Evolutionary conservation across 1,284 basidiomycete genomes (phyloP).

Genomic region (Malassezia slooffiae): DNA sequence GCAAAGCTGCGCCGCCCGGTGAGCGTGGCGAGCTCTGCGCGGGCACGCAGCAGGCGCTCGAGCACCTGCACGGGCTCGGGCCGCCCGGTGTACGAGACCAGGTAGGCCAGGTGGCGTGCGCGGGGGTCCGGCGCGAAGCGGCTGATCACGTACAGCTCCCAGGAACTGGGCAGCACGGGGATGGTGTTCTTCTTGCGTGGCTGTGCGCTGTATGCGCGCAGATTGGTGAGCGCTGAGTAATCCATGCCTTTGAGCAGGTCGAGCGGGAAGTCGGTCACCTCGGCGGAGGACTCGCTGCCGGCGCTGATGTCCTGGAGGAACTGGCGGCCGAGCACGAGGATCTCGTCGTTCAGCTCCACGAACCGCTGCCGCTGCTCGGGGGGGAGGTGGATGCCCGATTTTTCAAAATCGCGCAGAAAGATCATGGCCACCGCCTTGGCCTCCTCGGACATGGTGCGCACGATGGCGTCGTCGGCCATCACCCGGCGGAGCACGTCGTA

Average conservation of each 20-base stretch:
- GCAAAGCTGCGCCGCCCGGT: constrained; percentile 37
- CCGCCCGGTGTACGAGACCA: constrained; percentile 28
- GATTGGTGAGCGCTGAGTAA: constrained; percentile 10
- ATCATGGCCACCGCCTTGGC: constrained; percentile 64
- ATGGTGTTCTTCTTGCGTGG: not conserved
- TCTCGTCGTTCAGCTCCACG: constrained; percentile 79
- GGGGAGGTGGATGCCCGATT: constrained; percentile 84
- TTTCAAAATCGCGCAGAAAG: constrained; percentile 93
- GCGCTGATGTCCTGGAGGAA: constrained; percentile 56
- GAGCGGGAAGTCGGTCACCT: constrained; percentile 19
- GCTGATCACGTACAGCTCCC: constrained; percentile 84
- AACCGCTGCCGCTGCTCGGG: constrained; percentile 66
- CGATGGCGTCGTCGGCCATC: constrained; percentile 40
- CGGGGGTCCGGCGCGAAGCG: constrained; percentile 69
- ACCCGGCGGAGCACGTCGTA: constrained; percentile 52
- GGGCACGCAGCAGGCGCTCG: constrained; percentile 31
- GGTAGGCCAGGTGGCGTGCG: constrained; percentile 66
- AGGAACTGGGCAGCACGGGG: constrained; percentile 34
- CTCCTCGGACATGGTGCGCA: constrained; percentile 38
- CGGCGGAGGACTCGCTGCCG: constrained; percentile 8
- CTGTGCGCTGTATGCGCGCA: not conserved
- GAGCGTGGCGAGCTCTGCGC: constrained; percentile 34
- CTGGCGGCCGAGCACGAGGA: constrained; percentile 73
- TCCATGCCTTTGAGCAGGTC: constrained; percentile 26
- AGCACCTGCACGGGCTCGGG: constrained; percentile 27